A percentile compares a stretch with the other conserved stretches of the same genome.
phyloP scores from a whole-genome alignment of 108 stramenopile species.

The Mediolabrus comicus region DNA sequence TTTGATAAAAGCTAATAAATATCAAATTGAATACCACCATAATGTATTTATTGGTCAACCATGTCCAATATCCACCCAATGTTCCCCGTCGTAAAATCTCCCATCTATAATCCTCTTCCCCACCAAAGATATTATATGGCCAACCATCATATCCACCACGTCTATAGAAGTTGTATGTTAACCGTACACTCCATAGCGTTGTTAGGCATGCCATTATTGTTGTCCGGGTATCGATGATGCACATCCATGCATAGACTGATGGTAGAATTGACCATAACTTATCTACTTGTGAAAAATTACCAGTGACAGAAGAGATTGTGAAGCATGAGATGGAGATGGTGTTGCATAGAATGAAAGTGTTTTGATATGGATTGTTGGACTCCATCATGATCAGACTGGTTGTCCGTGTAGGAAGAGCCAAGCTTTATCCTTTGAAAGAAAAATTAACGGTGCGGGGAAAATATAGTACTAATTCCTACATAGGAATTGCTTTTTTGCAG shows the following conservation, averaged over 20 bases:
- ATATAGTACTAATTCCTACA: too few species aligned
- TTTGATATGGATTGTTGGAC: constrained; percentile 26
- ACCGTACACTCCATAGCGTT: constrained; percentile 68
- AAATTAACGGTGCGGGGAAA: too few species aligned
- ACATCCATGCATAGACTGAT: constrained; percentile 66
- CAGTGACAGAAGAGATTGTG: constrained; percentile 40
- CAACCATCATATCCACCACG: constrained; percentile 69
- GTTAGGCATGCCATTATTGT: constrained; percentile 60
- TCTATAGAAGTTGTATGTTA: constrained; percentile 76
- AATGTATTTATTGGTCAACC: constrained; percentile 43
- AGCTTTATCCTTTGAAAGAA: too few species aligned
- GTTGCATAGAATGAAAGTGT: constrained; percentile 18
- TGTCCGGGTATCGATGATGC: constrained; percentile 52
- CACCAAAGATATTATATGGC: constrained; percentile 58
- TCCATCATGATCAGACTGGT: too few species aligned
- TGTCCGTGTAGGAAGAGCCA: too few species aligned
- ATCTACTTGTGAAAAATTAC: constrained; percentile 74
- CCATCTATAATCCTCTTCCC: constrained; percentile 86
- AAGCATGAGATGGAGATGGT: constrained; percentile 33
- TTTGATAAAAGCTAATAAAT: constrained; percentile 71
- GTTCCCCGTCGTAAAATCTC: constrained; percentile 45
- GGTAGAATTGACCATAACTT: constrained; percentile 76
- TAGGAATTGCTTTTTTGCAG: too few species aligned
- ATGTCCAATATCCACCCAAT: constrained; percentile 34
- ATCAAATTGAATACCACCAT: constrained; percentile 69